Base-by-base conservation (phyloP, 495 filamentous ascomycete species). In the Aspergillus nidulans region DNA sequence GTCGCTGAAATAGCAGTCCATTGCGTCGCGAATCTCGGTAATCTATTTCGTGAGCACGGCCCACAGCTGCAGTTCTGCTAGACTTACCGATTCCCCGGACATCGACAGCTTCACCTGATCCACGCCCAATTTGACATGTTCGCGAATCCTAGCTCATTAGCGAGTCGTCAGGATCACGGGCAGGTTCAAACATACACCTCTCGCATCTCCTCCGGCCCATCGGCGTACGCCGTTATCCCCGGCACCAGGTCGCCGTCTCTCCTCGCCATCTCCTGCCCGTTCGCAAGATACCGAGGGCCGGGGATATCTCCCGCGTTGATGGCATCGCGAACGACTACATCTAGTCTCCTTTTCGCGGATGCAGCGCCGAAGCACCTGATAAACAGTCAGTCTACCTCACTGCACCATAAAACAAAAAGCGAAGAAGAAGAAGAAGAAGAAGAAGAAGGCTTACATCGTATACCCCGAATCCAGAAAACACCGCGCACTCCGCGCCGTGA, bases 301-400 rank as follows among this genome's bases (percentile, higher is more conserved):
- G 75, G 76, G n/a, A 83, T 76, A 52, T 76, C 63, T 0, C 81
- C 81, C 0, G 65, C 64, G 39, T 81, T 79, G 53, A 84, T 83
- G 1, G 80, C 78, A 53, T 82, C 75, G 28, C 78, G 67, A 25
- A 83, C 73, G 15, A 78, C 77, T 28, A 73, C 55, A 51, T 80
- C 77, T 0, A 81, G 63, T 10, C 77, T 68, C 21, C 71, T 64
- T 54, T 80, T 77, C 0, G 78, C 78, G 1, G 76, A 74, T 6
- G 78, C 78, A 1, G 77, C 77, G 5, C 77, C 77, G 55, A 71
- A 80, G 61, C 75, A 80, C 43, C 43, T 46, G 25, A 9, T 1
- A 25, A 25, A 9, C 5, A 16, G n/a, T n/a, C n/a, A n/a, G n/a
- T n/a, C n/a, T n/a, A n/a, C n/a, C n/a, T n/a, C n/a, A n/a, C n/a